Conservation (phyloP, 2,329 filamentous ascomycete species). For the Alternaria solani region DNA sequence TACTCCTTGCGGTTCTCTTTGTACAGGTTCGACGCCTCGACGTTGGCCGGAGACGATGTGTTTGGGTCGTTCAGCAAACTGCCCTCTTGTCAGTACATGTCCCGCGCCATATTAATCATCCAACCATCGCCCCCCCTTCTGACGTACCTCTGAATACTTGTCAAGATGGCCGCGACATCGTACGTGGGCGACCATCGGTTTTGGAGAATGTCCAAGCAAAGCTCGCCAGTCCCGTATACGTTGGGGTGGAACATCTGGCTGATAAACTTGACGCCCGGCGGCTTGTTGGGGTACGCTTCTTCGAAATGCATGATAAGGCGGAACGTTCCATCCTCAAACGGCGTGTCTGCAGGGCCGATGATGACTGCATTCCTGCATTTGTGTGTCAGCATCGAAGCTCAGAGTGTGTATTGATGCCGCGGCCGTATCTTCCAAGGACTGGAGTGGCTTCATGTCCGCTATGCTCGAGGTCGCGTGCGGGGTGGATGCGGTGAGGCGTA, state of each 20-base stretch:
- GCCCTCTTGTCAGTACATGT: slow-evolving; percentile 25
- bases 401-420: neutral
- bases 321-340: slow-evolving; percentile 98
- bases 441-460: neutral
- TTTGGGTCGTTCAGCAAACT: slow-evolving; percentile 98
- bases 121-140: neutral
- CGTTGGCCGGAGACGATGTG: slow-evolving; percentile 96
- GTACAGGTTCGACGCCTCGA: slow-evolving; percentile 97
- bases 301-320: slow-evolving; percentile 98
- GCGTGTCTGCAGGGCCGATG: slow-evolving; percentile 94
- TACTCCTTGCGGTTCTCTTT: slow-evolving; percentile 98
- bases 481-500: slow-evolving; percentile 54
- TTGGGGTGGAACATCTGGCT: slow-evolving; percentile 99
- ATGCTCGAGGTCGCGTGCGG: slow-evolving; percentile 37
- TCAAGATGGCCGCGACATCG: slow-evolving; percentile 95
- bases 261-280: slow-evolving; percentile 97
- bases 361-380: slow-evolving; percentile 90
- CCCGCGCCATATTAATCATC: neutral
- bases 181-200: slow-evolving; percentile 99
- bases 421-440: neutral
- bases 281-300: slow-evolving; percentile 98
- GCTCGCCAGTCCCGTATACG: slow-evolving; percentile 94
- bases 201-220: slow-evolving; percentile 95
- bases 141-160: slow-evolving; percentile 90
- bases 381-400: slow-evolving; percentile 35